These are phyloP conservation scores for Colletotrichum liriopes DNA, from an alignment of 2,329 filamentous ascomycete species.

Conservation along the genomic window DNA sequence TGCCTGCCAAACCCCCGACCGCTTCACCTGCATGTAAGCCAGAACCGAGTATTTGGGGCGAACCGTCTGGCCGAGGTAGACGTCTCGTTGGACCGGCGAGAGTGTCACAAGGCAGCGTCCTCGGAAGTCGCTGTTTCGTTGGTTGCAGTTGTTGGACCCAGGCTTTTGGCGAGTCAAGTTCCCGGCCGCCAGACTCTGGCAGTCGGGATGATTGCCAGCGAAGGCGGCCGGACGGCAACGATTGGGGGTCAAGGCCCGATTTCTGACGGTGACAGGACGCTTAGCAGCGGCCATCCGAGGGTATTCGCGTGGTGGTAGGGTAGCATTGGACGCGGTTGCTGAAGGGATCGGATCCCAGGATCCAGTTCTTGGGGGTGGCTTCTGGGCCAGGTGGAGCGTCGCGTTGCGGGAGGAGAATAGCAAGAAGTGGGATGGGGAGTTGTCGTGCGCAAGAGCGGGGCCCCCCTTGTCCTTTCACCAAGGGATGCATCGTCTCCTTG, in stretches of 20 bases:
- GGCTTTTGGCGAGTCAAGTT: constrained; percentile 35
- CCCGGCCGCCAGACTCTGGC: not conserved
- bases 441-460: constrained; percentile 10
- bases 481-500: constrained; percentile 24
- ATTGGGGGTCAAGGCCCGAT: constrained; percentile 12
- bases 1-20: constrained; percentile 27
- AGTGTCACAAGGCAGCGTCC: constrained; percentile 32
- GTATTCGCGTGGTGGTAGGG: constrained; percentile 14
- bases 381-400: constrained; percentile 19
- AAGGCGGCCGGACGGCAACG: not conserved
- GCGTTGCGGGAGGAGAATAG: constrained; percentile 28
- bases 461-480: constrained; percentile 19
- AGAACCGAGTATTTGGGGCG: constrained; percentile 38
- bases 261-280: constrained; percentile 12
- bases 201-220: not conserved
- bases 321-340: constrained; percentile 37
- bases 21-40: constrained; percentile 33
- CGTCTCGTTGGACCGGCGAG: constrained; percentile 18
- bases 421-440: constrained; percentile 21
- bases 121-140: constrained; percentile 1
- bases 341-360: constrained; percentile 39
- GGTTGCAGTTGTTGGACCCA: constrained; percentile 4
- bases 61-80: constrained; percentile 5
- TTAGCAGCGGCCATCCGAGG: constrained; percentile 31
- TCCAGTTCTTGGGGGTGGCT: constrained; percentile 26